Conservation (phyloP, 768 basidiomycete genomes). For the Hysterangium stoloniferum region DNA sequence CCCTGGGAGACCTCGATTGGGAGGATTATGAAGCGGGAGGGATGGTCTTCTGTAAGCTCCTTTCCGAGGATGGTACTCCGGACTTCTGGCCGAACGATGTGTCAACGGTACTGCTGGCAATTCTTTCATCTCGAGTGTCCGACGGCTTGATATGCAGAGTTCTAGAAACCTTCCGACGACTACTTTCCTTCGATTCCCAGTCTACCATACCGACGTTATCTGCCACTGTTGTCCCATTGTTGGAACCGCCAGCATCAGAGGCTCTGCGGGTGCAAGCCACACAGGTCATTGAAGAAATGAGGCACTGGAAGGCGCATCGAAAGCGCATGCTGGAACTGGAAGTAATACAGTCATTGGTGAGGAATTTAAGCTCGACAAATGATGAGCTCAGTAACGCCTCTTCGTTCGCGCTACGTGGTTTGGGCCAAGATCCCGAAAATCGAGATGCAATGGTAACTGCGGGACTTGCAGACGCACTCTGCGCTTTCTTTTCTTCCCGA, state of each 20-base stretch:
- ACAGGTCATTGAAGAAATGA: constrained; percentile 8
- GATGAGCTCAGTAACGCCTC: constrained; percentile 1
- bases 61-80: not conserved
- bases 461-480: constrained; percentile 1
- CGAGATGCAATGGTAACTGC: not conserved
- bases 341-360: not conserved
- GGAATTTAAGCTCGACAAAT: constrained; percentile 1
- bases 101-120: not conserved
- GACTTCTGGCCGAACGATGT: not conserved
- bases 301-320: constrained; percentile 3
- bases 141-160: constrained; percentile 4
- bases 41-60: constrained; percentile 4
- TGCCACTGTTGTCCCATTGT: not conserved
- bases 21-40: constrained; percentile 3
- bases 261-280: not conserved
- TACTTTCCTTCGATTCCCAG: constrained; percentile 7
- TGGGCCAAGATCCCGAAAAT: not conserved
- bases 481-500: constrained; percentile 1
- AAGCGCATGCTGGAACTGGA: not conserved
- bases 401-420: not conserved
- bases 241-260: not conserved
- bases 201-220: constrained; percentile 3
- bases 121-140: constrained; percentile 1
- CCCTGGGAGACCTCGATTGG: not conserved
- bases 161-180: constrained; percentile 8